Evolutionary conservation across 176 grass and related monocot species (phyloP).

Genomic region (Bothriochloa decipiens): DNA sequence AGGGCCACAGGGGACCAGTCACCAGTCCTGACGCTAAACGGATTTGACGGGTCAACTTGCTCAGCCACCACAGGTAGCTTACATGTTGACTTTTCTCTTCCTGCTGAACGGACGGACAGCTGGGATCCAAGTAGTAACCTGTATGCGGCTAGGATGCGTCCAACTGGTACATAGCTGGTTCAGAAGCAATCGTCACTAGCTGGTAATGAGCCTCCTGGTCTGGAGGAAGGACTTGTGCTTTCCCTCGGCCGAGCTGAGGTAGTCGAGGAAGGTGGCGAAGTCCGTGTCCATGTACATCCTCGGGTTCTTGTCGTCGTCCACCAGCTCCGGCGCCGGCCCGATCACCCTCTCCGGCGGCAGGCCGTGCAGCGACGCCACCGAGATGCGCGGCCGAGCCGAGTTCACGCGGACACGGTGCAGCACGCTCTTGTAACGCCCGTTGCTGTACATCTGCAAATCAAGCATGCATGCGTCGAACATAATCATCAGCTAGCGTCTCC

Average conservation of each 20-base stretch:
- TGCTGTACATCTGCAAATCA: conserved; percentile 65
- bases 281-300: conserved; percentile 69
- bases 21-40: no score
- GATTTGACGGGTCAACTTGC: background rate
- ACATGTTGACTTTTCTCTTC: background rate
- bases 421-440: conserved; percentile 72
- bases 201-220: conserved; percentile 43
- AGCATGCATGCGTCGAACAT: background rate
- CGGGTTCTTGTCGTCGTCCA: conserved; percentile 37
- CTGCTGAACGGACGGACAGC: background rate
- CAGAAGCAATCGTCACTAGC: background rate
- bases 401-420: conserved; percentile 70
- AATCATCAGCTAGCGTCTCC: no score
- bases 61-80: background rate
- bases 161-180: background rate
- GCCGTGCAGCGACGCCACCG: conserved; percentile 74
- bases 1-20: background rate
- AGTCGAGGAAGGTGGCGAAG: conserved; percentile 63
- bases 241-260: conserved; percentile 50
- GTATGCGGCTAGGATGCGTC: background rate
- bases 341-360: conserved; percentile 54
- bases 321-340: conserved; percentile 52
- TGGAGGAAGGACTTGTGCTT: conserved; percentile 77
- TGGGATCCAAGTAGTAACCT: background rate
- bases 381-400: conserved; percentile 44